Conservation (phyloP, 2,329 filamentous ascomycete genomes). For the Bisporella sp. region DNA sequence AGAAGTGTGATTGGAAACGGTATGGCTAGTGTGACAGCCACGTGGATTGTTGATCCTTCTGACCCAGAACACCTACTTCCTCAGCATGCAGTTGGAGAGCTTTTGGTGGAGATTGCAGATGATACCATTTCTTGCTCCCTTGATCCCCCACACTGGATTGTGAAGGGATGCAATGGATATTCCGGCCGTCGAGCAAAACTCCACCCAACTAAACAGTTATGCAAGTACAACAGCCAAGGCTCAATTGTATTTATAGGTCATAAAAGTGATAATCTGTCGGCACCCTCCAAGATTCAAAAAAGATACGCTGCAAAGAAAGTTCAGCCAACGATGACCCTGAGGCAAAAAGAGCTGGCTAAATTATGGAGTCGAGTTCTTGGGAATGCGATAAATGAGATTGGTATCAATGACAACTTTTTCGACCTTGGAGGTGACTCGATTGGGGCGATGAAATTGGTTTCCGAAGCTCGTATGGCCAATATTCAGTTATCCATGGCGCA, state of each 20-base stretch:
- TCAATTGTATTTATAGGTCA: not conserved
- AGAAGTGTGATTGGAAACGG: no score
- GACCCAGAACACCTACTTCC: conserved; percentile 32
- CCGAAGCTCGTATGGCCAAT: conserved; percentile 21
- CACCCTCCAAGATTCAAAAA: not conserved
- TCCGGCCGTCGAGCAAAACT: conserved; percentile 25
- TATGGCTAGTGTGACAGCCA: no score
- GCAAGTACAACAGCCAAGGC: not conserved
- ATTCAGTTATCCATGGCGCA: conserved; percentile 35
- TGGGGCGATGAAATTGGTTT: conserved; percentile 38
- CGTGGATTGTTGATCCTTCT: conserved; percentile 26
- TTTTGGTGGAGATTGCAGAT: conserved; percentile 34
- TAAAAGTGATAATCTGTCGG: not conserved
- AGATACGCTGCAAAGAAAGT: conserved; percentile 3
- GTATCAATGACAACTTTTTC: conserved; percentile 33
- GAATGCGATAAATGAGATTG: conserved; percentile 23
- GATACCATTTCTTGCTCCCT: conserved; percentile 20
- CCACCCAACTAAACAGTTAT: not conserved
- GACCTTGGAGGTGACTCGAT: conserved; percentile 31
- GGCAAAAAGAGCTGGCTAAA: conserved; percentile 35
- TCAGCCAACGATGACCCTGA: conserved; percentile 15
- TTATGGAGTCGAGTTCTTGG: conserved; percentile 27
- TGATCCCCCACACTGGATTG: conserved; percentile 28
- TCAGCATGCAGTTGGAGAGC: conserved; percentile 32
- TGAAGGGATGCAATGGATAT: conserved; percentile 27